Conservation (phyloP, 73 alveolate species). For the Stentor coeruleus region DNA sequence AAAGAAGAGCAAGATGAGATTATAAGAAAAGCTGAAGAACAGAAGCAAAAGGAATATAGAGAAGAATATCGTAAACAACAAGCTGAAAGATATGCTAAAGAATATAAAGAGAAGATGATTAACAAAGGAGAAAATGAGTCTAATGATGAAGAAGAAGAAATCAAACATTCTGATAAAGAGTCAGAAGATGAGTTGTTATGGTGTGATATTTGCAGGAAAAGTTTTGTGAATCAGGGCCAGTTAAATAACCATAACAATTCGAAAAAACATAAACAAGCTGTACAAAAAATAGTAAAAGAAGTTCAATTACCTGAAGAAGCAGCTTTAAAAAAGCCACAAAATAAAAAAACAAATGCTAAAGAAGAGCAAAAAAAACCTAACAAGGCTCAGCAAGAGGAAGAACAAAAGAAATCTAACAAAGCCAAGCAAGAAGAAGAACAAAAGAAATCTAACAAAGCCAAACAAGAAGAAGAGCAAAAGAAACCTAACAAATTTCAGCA, state of each 20-base stretch:
- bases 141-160: constrained; percentile 41
- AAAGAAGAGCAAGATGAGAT: constrained; percentile 33
- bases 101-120: constrained; percentile 42
- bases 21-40: constrained; percentile 27
- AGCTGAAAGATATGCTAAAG: constrained; percentile 39
- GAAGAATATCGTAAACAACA: constrained; percentile 43
- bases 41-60: constrained; percentile 37
- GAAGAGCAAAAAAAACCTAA: constrained; percentile 38
- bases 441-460: constrained; percentile 29
- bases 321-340: constrained; percentile 29
- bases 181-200: constrained; percentile 37
- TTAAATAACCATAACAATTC: constrained; percentile 63
- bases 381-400: too few species aligned
- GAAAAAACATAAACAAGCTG: constrained; percentile 70
- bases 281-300: constrained; percentile 34
- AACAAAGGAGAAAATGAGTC: constrained; percentile 34
- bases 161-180: constrained; percentile 40
- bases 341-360: too few species aligned
- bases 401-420: constrained; percentile 33
- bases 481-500: too few species aligned
- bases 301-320: neutral
- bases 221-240: constrained; percentile 72
- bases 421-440: too few species aligned
- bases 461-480: constrained; percentile 28
- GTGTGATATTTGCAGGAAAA: constrained; percentile 77